phyloP scores from a whole-genome alignment of 129 eudicot genomes.

The Kitagawia praeruptora region DNA sequence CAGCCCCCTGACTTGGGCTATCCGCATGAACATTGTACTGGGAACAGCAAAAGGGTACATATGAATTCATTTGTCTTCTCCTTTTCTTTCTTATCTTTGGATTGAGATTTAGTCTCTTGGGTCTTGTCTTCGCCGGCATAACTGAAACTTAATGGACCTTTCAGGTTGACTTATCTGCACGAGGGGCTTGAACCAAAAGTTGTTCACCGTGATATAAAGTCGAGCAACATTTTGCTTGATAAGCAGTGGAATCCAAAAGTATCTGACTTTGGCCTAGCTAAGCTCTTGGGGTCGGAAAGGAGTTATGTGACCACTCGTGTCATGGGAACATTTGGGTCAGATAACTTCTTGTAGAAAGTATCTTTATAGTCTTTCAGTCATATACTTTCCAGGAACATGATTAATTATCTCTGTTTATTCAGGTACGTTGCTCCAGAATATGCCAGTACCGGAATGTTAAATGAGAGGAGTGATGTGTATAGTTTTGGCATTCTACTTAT shows the following conservation, averaged over 20 bases:
- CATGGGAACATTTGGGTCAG: conserved; percentile 96
- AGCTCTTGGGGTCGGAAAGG: conserved; percentile 18
- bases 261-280: conserved; percentile 82
- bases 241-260: conserved; percentile 75
- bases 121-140: neutral
- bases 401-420: neutral
- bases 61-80: neutral
- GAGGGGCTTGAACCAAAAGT: conserved; percentile 94
- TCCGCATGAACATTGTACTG: conserved; percentile 35
- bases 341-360: conserved; percentile 9
- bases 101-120: neutral
- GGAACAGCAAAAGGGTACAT: conserved; percentile 51
- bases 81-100: neutral
- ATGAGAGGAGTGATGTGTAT: conserved; percentile 85
- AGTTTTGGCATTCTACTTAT: conserved; percentile 89
- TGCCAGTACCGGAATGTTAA: conserved; percentile 93
- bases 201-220: conserved; percentile 82
- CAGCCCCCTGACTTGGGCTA: conserved; percentile 52
- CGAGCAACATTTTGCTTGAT: conserved; percentile 81
- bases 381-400: neutral
- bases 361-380: neutral
- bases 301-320: conserved; percentile 59
- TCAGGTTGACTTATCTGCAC: conserved; percentile 77
- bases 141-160: conserved; percentile 10
- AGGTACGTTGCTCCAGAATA: conserved; percentile 97